These are phyloP conservation scores for Allantophomopsis cytisporea DNA, from an alignment of 2,329 filamentous ascomycete genomes.

Conservation along the genomic window DNA sequence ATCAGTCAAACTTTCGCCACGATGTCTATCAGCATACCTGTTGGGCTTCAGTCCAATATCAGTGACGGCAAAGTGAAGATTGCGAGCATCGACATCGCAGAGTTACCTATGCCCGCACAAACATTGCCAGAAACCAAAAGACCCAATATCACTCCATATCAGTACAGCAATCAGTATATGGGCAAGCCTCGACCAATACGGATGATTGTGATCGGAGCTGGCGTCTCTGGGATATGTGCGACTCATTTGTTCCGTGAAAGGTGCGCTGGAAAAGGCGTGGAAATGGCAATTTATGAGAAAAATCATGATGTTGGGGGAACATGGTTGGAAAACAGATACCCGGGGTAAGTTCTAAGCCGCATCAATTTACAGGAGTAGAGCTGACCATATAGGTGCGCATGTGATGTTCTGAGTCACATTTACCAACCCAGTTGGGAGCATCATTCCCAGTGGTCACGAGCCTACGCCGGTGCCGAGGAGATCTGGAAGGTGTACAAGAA, in stretches of 20 bases:
- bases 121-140: too few species aligned
- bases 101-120: too few species aligned
- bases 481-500: conserved; percentile 38
- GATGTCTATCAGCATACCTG: too few species aligned
- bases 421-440: conserved; percentile 49
- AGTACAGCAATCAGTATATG: background rate
- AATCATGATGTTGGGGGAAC: conserved; percentile 40
- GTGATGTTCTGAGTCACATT: conserved; percentile 30
- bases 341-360: conserved; percentile 30
- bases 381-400: conserved; percentile 20
- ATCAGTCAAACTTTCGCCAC: too few species aligned
- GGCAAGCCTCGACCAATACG: conserved; percentile 2
- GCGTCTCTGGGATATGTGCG: conserved; percentile 30
- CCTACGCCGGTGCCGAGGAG: conserved; percentile 39
- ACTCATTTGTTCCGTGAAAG: conserved; percentile 22
- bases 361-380: conserved; percentile 26
- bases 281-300: conserved; percentile 39
- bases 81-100: too few species aligned
- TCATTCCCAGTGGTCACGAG: conserved; percentile 43
- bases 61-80: too few species aligned
- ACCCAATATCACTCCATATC: too few species aligned
- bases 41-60: too few species aligned
- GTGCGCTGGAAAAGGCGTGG: conserved; percentile 23
- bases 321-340: conserved; percentile 45
- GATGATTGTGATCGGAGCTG: conserved; percentile 30